Evolutionary conservation across 805 yeast species (phyloP), one percentile per base, ranked within the genome.

Genomic region (Ogataea ganodermae): DNA sequence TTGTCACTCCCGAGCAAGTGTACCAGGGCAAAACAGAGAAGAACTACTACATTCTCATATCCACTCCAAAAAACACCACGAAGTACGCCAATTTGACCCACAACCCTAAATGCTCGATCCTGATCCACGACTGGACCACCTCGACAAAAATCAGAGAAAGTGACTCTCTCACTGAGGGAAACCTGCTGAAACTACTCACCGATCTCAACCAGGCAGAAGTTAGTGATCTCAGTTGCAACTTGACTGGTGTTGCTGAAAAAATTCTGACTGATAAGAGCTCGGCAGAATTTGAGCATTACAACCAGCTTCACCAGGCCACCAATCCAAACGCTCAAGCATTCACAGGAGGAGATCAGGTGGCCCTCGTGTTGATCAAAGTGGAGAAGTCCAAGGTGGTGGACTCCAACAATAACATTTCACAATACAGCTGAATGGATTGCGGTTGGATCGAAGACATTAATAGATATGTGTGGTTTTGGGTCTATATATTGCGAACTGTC

Each of bases 111-210:
- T 96, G 92, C 5, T 85, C 96, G 0, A 63, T 92, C 37, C 72
- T 92, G 50, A 81, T 92, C 35, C 98, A 92, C 63, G 98, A 92
- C 59, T 91, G 97, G 97, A 78, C 86, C 13, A 77, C 89, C 1
- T 56, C 56, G 20, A 56, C 62, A 12, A 58, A 55, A 21, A 62
- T 63, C n/a, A 49, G 45, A 22, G 42, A 44, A 10, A 23, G 46
- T 7, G 40, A 38, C 8, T 26, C 45, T 6, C 23, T 39, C 8
- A 43, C 53, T 4, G 61, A 58, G 6, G 57, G 54, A 18, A 56
- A 51, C 20, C 63, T 86, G 36, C 63, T 81, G 44, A 83, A 83
- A 62, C 66, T 89, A 39, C 74, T 92, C 51, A 83, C 86, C 52
- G 82, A 80, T 51, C 69, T 92, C 63, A 92, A 92, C 65, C 92